Evolutionary conservation across 768 basidiomycete species (phyloP).

Genomic region (Mrakia frigida): DNA sequence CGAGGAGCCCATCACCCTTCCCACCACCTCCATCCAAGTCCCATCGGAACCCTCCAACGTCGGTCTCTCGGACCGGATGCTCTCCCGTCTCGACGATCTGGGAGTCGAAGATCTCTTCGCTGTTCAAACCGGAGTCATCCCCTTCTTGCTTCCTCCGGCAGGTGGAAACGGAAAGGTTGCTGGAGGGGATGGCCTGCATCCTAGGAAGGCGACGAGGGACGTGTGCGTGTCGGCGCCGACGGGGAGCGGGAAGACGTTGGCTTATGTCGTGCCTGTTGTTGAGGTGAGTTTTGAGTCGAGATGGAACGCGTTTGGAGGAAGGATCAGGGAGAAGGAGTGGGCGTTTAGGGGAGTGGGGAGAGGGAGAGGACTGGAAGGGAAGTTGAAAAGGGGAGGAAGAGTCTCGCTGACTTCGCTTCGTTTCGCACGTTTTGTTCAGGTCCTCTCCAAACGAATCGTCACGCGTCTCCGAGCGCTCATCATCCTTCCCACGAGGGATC

Average conservation of each 20-base stretch:
- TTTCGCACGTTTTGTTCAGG: slow-evolving; percentile 46
- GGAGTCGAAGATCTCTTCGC: slow-evolving; percentile 27
- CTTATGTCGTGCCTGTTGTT: slow-evolving; percentile 89
- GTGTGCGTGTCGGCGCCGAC: slow-evolving; percentile 94
- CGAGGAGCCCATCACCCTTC: slow-evolving; percentile 31
- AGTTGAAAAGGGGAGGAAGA: no score
- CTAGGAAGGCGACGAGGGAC: slow-evolving; percentile 62
- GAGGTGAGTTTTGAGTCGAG: slow-evolving; percentile 53
- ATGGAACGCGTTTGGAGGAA: no score
- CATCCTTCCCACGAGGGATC: slow-evolving; percentile 87
- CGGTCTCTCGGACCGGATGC: slow-evolving; percentile 16
- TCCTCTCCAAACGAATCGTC: slow-evolving; percentile 65
- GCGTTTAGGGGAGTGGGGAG: no score
- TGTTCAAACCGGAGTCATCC: slow-evolving; percentile 88
- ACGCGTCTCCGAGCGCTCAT: slow-evolving; percentile 82
- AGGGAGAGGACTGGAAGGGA: background rate
- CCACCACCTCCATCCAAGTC: slow-evolving; percentile 44
- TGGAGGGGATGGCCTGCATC: slow-evolving; percentile 59
- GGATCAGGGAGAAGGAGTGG: no score
- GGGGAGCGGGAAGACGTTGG: slow-evolving; percentile 94
- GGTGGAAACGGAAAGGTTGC: slow-evolving; percentile 36
- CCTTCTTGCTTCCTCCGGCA: slow-evolving; percentile 60
- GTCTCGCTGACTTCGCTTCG: background rate
- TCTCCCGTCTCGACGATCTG: slow-evolving; percentile 3
- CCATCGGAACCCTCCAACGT: background rate